Evolutionary conservation across 257 asterid species (phyloP).

Genomic region (Schizonepeta tenuifolia): DNA sequence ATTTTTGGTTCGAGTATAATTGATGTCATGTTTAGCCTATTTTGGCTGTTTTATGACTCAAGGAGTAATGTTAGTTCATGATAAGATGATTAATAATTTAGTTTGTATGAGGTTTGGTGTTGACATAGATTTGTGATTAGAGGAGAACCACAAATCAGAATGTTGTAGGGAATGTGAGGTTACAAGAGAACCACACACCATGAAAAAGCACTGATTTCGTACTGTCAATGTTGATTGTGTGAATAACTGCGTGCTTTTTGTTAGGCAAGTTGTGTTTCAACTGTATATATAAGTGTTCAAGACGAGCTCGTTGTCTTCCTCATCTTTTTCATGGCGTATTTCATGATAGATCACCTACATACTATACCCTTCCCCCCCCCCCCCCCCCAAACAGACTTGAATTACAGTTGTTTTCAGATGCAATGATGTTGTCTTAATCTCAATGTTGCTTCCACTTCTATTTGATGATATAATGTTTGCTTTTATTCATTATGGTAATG

Average conservation of each 20-base stretch:
- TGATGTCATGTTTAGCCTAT: background rate
- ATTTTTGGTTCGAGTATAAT: constrained; percentile 1
- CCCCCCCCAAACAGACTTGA: too few species aligned
- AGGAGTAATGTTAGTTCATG: background rate
- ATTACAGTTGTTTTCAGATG: background rate
- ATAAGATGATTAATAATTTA: background rate
- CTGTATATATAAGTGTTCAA: constrained; percentile 15
- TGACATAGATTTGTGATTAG: constrained; percentile 9
- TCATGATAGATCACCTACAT: background rate
- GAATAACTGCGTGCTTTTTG: background rate
- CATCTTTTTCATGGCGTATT: background rate
- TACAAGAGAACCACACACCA: constrained; percentile 15
- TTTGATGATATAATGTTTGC: constrained; percentile 22
- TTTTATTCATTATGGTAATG: background rate
- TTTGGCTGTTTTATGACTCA: background rate
- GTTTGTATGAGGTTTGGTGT: too few species aligned
- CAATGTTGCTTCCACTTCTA: constrained; percentile 10
- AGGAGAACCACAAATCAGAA: constrained; percentile 22
- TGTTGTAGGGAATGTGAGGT: constrained; percentile 6
- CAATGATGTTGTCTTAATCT: background rate
- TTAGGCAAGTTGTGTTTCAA: constrained; percentile 8
- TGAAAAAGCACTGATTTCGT: background rate
- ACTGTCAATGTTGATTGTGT: background rate
- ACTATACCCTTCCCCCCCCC: too few species aligned
- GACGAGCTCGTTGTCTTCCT: background rate